Percentiles rank a stretch among this genome's conserved stretches.
Evolutionary conservation across 345 rosid genomes (phyloP).

Genomic region (Orychophragmus violaceus): DNA sequence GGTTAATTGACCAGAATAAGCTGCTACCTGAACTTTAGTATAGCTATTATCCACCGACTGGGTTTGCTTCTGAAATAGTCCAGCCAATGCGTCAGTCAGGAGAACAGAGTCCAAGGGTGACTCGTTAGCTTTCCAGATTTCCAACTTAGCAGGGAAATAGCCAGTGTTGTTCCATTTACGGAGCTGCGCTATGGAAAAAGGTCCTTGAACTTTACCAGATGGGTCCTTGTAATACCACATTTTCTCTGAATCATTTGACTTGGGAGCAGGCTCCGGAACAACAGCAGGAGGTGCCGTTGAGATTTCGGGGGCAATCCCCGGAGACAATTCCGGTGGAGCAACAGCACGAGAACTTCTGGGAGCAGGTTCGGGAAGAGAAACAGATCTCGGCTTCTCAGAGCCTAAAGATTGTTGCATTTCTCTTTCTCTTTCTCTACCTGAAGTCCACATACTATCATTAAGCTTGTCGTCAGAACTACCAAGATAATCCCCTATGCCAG

Average conservation of each 20-base stretch:
- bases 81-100: slow-evolving; percentile 65
- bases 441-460: slow-evolving; percentile 55
- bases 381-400: slow-evolving; percentile 54
- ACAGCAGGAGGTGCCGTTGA: slow-evolving; percentile 34
- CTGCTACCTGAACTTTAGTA: slow-evolving; percentile 36
- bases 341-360: slow-evolving; percentile 32
- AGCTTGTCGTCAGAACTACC: slow-evolving; percentile 42
- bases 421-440: slow-evolving; percentile 56
- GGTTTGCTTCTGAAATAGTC: slow-evolving; percentile 50
- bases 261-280: slow-evolving; percentile 36
- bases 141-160: slow-evolving; percentile 77
- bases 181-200: slow-evolving; percentile 87
- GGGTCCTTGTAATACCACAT: slow-evolving; percentile 94
- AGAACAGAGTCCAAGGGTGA: slow-evolving; percentile 62
- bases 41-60: slow-evolving; percentile 31
- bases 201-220: slow-evolving; percentile 89
- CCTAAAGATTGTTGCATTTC: slow-evolving; percentile 43
- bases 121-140: slow-evolving; percentile 69
- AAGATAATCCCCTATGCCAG: slow-evolving; percentile 50
- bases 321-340: slow-evolving; percentile 37
- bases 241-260: slow-evolving; percentile 72
- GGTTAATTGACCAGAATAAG: slow-evolving; percentile 33
- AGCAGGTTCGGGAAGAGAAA: slow-evolving; percentile 39
- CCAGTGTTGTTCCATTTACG: slow-evolving; percentile 93
- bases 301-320: slow-evolving; percentile 40